Base-by-base conservation (phyloP, 345 rosid genomes). In the Corchorus olitorius region DNA sequence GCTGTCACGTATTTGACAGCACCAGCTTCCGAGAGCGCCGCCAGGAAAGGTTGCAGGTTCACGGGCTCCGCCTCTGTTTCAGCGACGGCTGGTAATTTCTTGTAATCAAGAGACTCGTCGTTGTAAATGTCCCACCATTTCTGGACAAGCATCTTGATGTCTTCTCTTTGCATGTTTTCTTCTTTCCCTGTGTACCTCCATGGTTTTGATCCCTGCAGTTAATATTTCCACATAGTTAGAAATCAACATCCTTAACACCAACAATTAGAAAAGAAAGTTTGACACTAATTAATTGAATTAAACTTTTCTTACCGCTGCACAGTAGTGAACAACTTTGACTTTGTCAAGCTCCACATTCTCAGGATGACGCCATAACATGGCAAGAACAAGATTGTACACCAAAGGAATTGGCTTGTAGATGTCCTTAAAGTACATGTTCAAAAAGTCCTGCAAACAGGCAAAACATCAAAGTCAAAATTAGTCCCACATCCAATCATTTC, bases 321-420 rank as follows among this genome's bases (percentile, higher is more conserved):
- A 93, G 45, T 92, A 92, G 46, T 96, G 98, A 69, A 84, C 98
- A 56, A 93, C 97, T 60, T 90, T 91, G 54, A 91, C 92, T 76
- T 86, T 77, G 7, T 88, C 91, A 1, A 93, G 85, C 77, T 92
- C 89, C 2, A 95, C 88, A 13, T 93, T 93, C 77, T 95, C 97
- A 8, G 97, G 99, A 37, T 93, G 99, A 50, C 99, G 94, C 99
- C 99, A 95, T 33, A 95, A 77, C 97, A 92, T 84, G 16, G 99
- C 99, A 1, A 93, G 81, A 10, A 93, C 90, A 2, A 96, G 93
- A 80, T 93, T 96, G 81, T 93, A 93, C 1, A 37, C 75, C 5
- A 76, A 50, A 9, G 94, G 92, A 72, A 92, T 89, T 1, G 99
- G 93, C 86, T 79, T 85, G 88, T 89, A 93, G 8, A 82, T 81